Evolutionary conservation across 495 filamentous ascomycete genomes (phyloP).

Genomic region (Penicillium coprophilum): DNA sequence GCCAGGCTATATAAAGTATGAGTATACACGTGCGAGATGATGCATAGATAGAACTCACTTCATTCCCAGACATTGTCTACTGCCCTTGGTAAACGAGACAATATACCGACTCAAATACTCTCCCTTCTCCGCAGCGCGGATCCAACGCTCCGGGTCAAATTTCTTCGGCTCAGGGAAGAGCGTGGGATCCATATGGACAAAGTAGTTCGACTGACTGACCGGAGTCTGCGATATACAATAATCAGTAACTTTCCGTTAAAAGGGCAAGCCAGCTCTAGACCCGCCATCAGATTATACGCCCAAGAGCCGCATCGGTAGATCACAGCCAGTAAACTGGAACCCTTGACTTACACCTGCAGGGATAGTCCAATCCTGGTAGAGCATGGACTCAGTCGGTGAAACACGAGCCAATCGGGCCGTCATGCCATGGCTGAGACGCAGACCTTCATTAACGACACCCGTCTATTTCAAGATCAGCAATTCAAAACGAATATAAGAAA

Average conservation of each 20-base stretch:
- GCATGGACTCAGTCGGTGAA: conserved; percentile 37
- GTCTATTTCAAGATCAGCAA: conserved; percentile 20
- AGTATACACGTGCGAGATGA: not conserved
- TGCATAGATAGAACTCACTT: conserved; percentile 29
- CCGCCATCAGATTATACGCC: not conserved
- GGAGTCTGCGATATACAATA: conserved; percentile 29
- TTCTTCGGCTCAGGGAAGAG: conserved; percentile 47
- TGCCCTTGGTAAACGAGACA: conserved; percentile 47
- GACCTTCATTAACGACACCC: conserved; percentile 46
- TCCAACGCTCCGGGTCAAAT: conserved; percentile 54
- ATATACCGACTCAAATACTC: conserved; percentile 34
- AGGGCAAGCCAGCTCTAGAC: conserved; percentile 4
- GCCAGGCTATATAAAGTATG: conserved; percentile 34
- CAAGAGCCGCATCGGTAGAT: not conserved
- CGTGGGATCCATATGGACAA: conserved; percentile 46
- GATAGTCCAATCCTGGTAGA: conserved; percentile 41
- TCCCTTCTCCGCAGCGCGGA: conserved; percentile 26
- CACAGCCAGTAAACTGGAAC: not conserved
- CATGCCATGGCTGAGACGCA: conserved; percentile 47
- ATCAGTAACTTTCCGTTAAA: not conserved
- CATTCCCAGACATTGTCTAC: conserved; percentile 48
- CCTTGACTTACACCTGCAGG: conserved; percentile 32
- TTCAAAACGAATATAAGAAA: not conserved
- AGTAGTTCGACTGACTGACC: conserved; percentile 48
- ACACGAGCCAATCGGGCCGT: conserved; percentile 42